Percentiles rank a stretch among this genome's conserved stretches.
These are phyloP conservation scores for Karstenula rhodostoma DNA, from an alignment of 2,329 filamentous ascomycete species.

Conservation along the genomic window DNA sequence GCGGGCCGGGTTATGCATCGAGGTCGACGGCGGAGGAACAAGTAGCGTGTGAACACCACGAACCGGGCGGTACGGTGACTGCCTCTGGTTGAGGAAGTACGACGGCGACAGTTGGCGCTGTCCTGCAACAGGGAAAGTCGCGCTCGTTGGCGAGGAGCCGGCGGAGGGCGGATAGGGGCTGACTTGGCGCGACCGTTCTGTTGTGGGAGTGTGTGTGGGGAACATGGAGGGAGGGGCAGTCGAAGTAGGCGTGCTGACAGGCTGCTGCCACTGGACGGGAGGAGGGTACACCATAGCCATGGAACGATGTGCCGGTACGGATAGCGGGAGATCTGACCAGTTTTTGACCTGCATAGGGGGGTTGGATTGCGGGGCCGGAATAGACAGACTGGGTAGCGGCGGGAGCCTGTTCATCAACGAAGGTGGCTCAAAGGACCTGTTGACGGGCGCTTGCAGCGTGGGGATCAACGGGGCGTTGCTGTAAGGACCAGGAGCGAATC, in stretches of 20 bases:
- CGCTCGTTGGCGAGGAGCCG: slow-evolving; percentile 73
- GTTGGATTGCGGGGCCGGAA: slow-evolving; percentile 60
- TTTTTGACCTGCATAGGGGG: slow-evolving; percentile 49
- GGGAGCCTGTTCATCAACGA: slow-evolving; percentile 62
- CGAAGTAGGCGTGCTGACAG: slow-evolving; percentile 49
- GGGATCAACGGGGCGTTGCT: slow-evolving; percentile 46
- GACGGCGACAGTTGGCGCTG: slow-evolving; percentile 84
- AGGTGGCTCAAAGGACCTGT: slow-evolving; percentile 45
- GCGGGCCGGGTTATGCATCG: slow-evolving; percentile 67
- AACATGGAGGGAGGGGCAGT: slow-evolving; percentile 35
- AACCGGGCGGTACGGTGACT: slow-evolving; percentile 91
- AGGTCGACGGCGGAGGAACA: slow-evolving; percentile 82
- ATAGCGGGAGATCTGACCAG: slow-evolving; percentile 55
- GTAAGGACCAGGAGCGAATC: slow-evolving; percentile 47
- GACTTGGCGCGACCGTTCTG: slow-evolving; percentile 57
- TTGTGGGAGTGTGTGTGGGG: slow-evolving; percentile 38
- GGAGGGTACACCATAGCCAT: slow-evolving; percentile 80
- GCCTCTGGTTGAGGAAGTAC: slow-evolving; percentile 84
- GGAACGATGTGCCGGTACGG: slow-evolving; percentile 67
- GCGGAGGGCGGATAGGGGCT: slow-evolving; percentile 63
- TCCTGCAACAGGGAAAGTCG: slow-evolving; percentile 67
- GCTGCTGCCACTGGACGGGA: slow-evolving; percentile 61
- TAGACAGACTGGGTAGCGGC: slow-evolving; percentile 74
- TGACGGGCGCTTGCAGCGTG: slow-evolving; percentile 45
- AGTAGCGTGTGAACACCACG: slow-evolving; percentile 90